Evolutionary conservation across 1,139 yeast species (phyloP).

Genomic region (Geotrichum carabidarum): DNA sequence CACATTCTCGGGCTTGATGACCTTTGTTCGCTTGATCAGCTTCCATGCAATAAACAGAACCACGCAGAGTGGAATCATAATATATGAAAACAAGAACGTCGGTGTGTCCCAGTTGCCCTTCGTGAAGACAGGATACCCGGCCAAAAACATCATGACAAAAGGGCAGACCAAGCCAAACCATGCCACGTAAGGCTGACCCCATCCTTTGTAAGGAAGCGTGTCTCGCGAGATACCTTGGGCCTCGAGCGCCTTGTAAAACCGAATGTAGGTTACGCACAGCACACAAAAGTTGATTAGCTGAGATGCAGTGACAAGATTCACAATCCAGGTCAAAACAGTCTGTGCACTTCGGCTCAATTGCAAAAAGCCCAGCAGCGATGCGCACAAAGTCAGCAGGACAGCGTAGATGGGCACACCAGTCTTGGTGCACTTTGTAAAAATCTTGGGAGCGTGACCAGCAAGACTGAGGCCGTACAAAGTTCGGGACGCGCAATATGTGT

Average conservation of each 20-base stretch:
- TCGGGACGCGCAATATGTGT: slow-evolving; percentile 59
- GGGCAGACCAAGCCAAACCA: slow-evolving; percentile 42
- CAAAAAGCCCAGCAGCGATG: slow-evolving; percentile 49
- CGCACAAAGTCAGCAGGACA: slow-evolving; percentile 45
- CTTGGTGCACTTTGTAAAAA: slow-evolving; percentile 44
- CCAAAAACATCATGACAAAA: slow-evolving; percentile 57
- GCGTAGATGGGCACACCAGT: slow-evolving; percentile 59
- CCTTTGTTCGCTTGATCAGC: slow-evolving; percentile 48
- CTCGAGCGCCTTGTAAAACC: slow-evolving; percentile 58
- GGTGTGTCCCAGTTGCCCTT: slow-evolving; percentile 58
- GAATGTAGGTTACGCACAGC: slow-evolving; percentile 58
- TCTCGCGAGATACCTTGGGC: slow-evolving; percentile 55
- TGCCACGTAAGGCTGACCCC: slow-evolving; percentile 53
- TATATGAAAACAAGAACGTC: slow-evolving; percentile 60
- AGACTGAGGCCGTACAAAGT: slow-evolving; percentile 57
- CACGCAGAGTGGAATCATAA: slow-evolving; percentile 62
- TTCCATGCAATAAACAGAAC: slow-evolving; percentile 56
- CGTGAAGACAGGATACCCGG: slow-evolving; percentile 64
- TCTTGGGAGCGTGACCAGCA: slow-evolving; percentile 48
- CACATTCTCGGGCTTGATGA: slow-evolving; percentile 48
- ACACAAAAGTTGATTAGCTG: slow-evolving; percentile 67
- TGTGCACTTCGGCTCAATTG: slow-evolving; percentile 58
- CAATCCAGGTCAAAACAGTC: slow-evolving; percentile 68
- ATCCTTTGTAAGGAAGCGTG: slow-evolving; percentile 50
- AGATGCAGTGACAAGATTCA: slow-evolving; percentile 71